Evolutionary conservation across 306 rosid genomes (phyloP), one percentile per base, ranked within the genome.

Genomic region (Malus domestica): DNA sequence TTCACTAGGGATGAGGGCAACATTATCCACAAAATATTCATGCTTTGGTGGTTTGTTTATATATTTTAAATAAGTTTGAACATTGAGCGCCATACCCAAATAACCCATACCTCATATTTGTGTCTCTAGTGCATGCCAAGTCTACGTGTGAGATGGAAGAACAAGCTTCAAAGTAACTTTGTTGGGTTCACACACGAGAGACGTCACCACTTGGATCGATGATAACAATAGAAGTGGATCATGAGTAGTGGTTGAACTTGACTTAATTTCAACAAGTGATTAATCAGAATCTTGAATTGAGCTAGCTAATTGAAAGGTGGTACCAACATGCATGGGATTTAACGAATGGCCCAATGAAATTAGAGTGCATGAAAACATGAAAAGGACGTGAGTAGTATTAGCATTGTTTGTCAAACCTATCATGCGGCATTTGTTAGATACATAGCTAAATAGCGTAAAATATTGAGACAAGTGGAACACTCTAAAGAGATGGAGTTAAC

Each of bases 91-190:
- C 40, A 30, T 30, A 33, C 27, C 49, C 49, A 35, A 66, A 35
- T 15, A 15, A 19, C 49, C 70, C 49, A 35, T 35, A 10, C 70
- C 3, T 20, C 46, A 65, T 19, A 65, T 10, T 2, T 4, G 70
- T 65, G 49, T 66, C 68, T 32, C 23, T 32, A 3, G 22, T 32
- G 68, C 68, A 16, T 64, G 44, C 68, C 44, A 64, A 6, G 68
- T 64, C 22, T 64, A 64, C 68, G 68, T 32, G 68, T 64, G n/a
- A 68, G 57, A 18, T 45, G 58, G 72, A 44, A 57, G 65, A 69
- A 70, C 44, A 61, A 78, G 13, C 60, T 58, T 66, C 72, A 62
- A 62, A 60, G 35, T 22, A 51, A 25, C 27, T 54, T 14, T 35
- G 13, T 29, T 71, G 66, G 25, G 16, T 66, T 66, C 70, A 51